These are phyloP conservation scores for Andrographis paniculata DNA, from an alignment of 305 asterid species.

Conservation along the genomic window DNA sequence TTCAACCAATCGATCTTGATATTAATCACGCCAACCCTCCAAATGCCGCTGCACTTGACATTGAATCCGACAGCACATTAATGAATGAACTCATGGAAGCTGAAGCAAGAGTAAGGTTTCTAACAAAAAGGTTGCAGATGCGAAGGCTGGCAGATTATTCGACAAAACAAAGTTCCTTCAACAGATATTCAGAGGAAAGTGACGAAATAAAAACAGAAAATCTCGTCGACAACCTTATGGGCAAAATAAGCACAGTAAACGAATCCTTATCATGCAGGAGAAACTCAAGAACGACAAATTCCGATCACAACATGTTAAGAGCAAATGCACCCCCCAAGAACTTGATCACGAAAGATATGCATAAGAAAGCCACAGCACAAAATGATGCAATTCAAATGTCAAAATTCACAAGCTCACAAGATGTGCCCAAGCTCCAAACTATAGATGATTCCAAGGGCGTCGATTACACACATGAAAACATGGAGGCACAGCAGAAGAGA, in stretches of 20 bases:
- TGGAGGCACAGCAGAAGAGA: background rate
- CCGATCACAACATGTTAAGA: background rate
- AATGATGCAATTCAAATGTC: slow-evolving; percentile 15
- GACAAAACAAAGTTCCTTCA: slow-evolving; percentile 3
- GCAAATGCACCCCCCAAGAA: slow-evolving; percentile 10
- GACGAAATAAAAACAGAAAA: background rate
- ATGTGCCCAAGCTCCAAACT: slow-evolving; percentile 15
- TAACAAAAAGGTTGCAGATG: slow-evolving; percentile 22
- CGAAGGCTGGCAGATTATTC: slow-evolving; percentile 9
- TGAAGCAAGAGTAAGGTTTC: slow-evolving; percentile 26
- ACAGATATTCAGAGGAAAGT: slow-evolving; percentile 6
- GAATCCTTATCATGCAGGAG: slow-evolving; percentile 8
- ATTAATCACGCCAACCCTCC: background rate
- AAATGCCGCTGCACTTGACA: slow-evolving; percentile 8
- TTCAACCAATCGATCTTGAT: background rate
- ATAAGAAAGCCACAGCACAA: slow-evolving; percentile 15
- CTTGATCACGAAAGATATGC: slow-evolving; percentile 11
- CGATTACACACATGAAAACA: background rate
- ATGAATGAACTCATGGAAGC: slow-evolving; percentile 34
- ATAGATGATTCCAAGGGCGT: slow-evolving; percentile 8
- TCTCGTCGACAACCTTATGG: slow-evolving; percentile 1
- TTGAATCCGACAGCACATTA: slow-evolving; percentile 11
- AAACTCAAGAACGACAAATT: slow-evolving; percentile 10
- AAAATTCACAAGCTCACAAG: slow-evolving; percentile 17
- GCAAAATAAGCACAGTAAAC: slow-evolving; percentile 16